Evolutionary conservation across 2,329 filamentous ascomycete genomes (phyloP).

Genomic region (Alternaria consortialis): DNA sequence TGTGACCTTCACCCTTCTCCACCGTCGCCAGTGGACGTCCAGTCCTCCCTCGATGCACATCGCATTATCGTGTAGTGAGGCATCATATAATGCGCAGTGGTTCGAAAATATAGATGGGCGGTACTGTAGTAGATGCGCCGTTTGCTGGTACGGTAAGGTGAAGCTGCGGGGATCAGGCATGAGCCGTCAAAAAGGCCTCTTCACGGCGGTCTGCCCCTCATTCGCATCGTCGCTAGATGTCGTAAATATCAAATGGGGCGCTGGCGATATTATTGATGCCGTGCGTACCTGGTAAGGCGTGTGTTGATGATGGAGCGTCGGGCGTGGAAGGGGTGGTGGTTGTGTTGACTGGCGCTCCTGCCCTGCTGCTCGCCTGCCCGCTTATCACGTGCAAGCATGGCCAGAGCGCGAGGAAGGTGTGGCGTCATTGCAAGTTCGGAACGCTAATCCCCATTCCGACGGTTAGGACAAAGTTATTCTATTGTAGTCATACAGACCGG

Average conservation of each 20-base stretch:
- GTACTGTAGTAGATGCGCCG: neutral
- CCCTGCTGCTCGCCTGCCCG: slow-evolving; percentile 3
- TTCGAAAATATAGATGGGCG: slow-evolving; percentile 1
- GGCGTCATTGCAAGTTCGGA: slow-evolving; percentile 15
- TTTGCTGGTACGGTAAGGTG: slow-evolving; percentile 2
- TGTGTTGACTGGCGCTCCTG: slow-evolving; percentile 1
- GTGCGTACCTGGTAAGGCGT: neutral
- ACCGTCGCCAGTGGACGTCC: neutral
- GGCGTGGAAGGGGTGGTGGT: slow-evolving; percentile 6
- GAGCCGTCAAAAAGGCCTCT: neutral
- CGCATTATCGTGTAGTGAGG: neutral
- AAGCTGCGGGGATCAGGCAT: slow-evolving; percentile 7
- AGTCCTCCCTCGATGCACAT: neutral
- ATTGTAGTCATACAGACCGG: slow-evolving; percentile 25
- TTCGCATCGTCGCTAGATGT: slow-evolving; percentile 8
- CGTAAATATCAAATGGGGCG: neutral
- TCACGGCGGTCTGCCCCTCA: slow-evolving; percentile 8
- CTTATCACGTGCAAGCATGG: slow-evolving; percentile 12
- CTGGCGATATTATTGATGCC: neutral
- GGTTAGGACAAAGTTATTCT: slow-evolving; percentile 25
- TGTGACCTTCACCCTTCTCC: neutral
- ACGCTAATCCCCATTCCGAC: slow-evolving; percentile 25
- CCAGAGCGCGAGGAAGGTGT: neutral
- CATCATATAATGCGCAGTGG: neutral
- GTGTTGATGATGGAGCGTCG: slow-evolving; percentile 9